Evolutionary conservation across 176 grass and related monocot genomes (phyloP), one percentile per base, ranked within the genome.

Genomic region (Leersia perrieri): DNA sequence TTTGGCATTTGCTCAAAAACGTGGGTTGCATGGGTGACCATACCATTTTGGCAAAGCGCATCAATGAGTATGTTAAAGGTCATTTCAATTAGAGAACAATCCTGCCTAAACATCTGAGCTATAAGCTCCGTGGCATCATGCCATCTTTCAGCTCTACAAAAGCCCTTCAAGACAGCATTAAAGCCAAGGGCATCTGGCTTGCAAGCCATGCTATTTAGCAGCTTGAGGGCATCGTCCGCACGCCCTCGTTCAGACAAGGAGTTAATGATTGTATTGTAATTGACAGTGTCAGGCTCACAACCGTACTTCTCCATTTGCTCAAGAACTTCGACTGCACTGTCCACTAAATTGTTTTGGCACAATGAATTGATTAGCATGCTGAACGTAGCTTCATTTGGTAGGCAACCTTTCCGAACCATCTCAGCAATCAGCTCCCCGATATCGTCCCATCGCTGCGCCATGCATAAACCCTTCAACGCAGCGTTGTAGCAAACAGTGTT

Each of bases 51-150:
- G 72, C 82, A 89, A 15, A 89, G 7, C 1, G 58, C 76, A 72
- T 85, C 82, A 0, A 89, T 89, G 28, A 89, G 41, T 85, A 85
- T 89, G 72, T 85, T 89, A 41, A 85, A 81, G 45, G 87, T 89
- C 77, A 85, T 80, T 76, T 85, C 82, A 81, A 42, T 57, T 58
- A 53, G 30, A 41, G 57, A 72, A 10, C 77, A 85, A 9, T 76
- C 55, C 27, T 76, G 41, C 64, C 68, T 44, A 70, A 85, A 60
- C 72, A 89, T 89, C 82, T 55, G 45, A 76, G 40, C 72, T 41
- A 89, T 77, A 66, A 89, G 77, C 26, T 76, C 64, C 5, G 3
- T 3, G 1, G 28, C 87, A 81, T 89, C 87, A 70, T 40, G 20
- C 87, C 87, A 89, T 45, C 55, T 82, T 44, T 81, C 72, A 23